Conservation (phyloP, 1,139 yeast genomes). For the Protomyces inundatus region DNA sequence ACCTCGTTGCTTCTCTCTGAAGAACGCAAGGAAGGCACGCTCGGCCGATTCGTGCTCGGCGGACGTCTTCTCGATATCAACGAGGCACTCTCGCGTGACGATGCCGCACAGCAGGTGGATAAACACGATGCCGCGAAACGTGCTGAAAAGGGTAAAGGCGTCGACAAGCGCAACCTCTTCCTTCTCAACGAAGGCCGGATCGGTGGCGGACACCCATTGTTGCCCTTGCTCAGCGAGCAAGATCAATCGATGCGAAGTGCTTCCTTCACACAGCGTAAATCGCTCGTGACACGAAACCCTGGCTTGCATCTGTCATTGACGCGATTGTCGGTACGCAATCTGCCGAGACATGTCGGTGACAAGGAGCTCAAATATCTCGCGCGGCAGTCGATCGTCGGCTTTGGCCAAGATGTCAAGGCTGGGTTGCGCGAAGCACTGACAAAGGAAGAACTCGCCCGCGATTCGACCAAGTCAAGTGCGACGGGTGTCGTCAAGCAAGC, state of each 20-base stretch:
- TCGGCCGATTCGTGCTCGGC: conserved; percentile 82
- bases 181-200: conserved; percentile 92
- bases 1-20: conserved; percentile 77
- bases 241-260: conserved; percentile 87
- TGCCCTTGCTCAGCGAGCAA: conserved; percentile 57
- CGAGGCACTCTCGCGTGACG: conserved; percentile 78
- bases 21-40: conserved; percentile 46
- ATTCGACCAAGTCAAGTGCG: conserved; percentile 52
- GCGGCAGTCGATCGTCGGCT: conserved; percentile 88
- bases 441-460: conserved; percentile 74
- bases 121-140: conserved; percentile 67
- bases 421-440: conserved; percentile 75
- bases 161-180: conserved; percentile 80
- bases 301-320: conserved; percentile 84
- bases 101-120: conserved; percentile 73
- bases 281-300: conserved; percentile 86
- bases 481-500: conserved; percentile 92
- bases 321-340: conserved; percentile 85
- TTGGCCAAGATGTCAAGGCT: conserved; percentile 84
- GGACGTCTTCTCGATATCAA: conserved; percentile 83
- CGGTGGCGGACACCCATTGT: conserved; percentile 71
- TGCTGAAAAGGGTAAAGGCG: conserved; percentile 72
- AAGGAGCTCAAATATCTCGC: conserved; percentile 86
- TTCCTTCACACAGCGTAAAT: conserved; percentile 77
- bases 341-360: conserved; percentile 87